Evolutionary conservation across 139 green algal genomes (phyloP), one percentile per base, ranked within the genome.

Genomic region (Chlamydomonas incerta): DNA sequence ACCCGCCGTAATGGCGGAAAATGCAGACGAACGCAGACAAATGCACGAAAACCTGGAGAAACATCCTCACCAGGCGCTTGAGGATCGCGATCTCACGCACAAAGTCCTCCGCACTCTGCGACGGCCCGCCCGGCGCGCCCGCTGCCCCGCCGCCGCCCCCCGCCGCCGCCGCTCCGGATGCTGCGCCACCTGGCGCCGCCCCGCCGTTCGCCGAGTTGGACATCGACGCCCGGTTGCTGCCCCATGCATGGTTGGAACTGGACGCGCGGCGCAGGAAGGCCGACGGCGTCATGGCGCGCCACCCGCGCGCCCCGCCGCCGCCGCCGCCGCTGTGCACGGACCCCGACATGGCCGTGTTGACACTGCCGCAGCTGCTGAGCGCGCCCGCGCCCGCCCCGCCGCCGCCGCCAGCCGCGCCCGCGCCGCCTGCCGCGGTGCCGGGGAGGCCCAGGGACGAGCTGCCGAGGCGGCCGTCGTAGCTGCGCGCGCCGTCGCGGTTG

Each of bases 81-180:
- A 95, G 81, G 52, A 95, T 92, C 28, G 91, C 91, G 20, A 94
- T 94, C 82, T 93, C 88, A 8, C 83, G 87, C 11, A 92, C 85
- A 28, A 92, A 52, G 34, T 91, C 87, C 80, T 94, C 89, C 4
- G 86, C 85, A 21, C 74, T 50, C 63, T 81, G n/a, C 47, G 41
- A 20, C 17, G 29, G 29, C 29, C 26, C 41, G 5, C 41, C 41
- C 41, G n/a, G 41, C 41, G 41, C 6, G 41, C 6, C 41, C 41
- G 41, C 41, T 50, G 41, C 41, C 41, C 55, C 17, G 2, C 55
- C 55, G 55, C 55, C 55, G 21, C 55, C 3, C 4, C n/a, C 66
- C 23, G 31, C 66, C 31, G 2, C 31, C 2, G 28, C 66, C n/a
- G 18, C 15, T 2, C 20, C 55, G 8, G 55, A 2, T 10, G 55